These are phyloP conservation scores for Xylariaceae sp. DNA, from an alignment of 2,329 filamentous ascomycete species.

Conservation along the genomic window DNA sequence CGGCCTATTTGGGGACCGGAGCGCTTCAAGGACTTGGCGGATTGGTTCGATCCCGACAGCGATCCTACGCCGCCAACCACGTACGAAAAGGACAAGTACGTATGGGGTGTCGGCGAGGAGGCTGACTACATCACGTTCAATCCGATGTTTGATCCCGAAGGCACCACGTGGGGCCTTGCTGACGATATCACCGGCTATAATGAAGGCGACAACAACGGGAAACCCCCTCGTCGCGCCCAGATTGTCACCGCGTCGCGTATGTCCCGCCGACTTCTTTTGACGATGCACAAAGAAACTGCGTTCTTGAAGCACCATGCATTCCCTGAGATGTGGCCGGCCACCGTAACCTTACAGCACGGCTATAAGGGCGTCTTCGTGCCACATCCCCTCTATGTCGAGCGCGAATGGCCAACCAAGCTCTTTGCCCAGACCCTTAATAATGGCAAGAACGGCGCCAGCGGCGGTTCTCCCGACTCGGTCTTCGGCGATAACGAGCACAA, in stretches of 20 bases:
- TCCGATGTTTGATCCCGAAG: conserved; percentile 83
- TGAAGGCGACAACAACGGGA: conserved; percentile 52
- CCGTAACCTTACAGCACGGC: conserved; percentile 73
- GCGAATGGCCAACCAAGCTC: conserved; percentile 76
- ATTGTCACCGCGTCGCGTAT: conserved; percentile 87
- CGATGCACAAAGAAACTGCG: conserved; percentile 87
- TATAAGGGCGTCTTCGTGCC: conserved; percentile 41
- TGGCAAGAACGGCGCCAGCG: conserved; percentile 66
- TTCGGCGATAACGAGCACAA: conserved; percentile 88
- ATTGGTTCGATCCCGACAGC: conserved; percentile 68
- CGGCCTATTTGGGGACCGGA: conserved; percentile 80
- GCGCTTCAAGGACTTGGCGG: conserved; percentile 59
- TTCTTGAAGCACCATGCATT: conserved; percentile 85
- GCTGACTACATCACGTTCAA: conserved; percentile 90
- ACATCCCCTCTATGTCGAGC: conserved; percentile 82
- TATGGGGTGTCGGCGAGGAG: conserved; percentile 85
- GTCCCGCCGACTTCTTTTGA: conserved; percentile 69
- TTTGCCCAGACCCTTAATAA: conserved; percentile 76
- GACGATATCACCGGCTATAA: conserved; percentile 86
- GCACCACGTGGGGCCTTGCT: conserved; percentile 75
- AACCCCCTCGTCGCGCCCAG: conserved; percentile 70
- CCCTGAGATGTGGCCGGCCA: conserved; percentile 93
- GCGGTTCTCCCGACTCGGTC: conserved; percentile 66
- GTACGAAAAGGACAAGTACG: conserved; percentile 73
- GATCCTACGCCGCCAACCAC: conserved; percentile 66